Percentiles rank a stretch among this genome's conserved stretches.
Conservation (phyloP, 768 basidiomycete species). For the Hortiboletus campestris region DNA sequence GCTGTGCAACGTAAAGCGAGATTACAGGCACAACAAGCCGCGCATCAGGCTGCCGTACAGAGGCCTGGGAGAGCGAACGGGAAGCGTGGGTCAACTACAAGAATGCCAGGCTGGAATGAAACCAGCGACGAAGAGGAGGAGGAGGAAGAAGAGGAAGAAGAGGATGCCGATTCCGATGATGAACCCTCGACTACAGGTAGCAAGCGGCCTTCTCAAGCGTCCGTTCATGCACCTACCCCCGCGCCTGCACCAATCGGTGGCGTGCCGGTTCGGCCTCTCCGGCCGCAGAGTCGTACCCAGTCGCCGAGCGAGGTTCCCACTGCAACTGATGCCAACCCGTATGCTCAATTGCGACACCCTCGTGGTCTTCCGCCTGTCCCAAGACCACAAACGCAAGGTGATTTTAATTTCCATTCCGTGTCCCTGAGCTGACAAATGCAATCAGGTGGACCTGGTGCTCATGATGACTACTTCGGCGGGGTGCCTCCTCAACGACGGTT, state of each 20-base stretch:
- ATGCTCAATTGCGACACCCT: constrained; percentile 53
- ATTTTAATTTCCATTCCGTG: constrained; percentile 21
- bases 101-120: constrained; percentile 51
- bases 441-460: constrained; percentile 34
- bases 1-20: constrained; percentile 85
- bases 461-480: constrained; percentile 42
- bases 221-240: constrained; percentile 17
- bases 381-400: constrained; percentile 43
- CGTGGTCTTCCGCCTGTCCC: constrained; percentile 69
- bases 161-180: constrained; percentile 64
- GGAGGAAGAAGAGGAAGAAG: constrained; percentile 78
- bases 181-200: constrained; percentile 35
- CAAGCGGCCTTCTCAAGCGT: constrained; percentile 33
- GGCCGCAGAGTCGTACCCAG: constrained; percentile 30
- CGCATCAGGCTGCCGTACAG: constrained; percentile 72
- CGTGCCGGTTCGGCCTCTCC: constrained; percentile 27
- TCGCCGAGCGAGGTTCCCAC: constrained; percentile 30
- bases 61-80: constrained; percentile 64
- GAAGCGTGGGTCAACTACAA: constrained; percentile 41
- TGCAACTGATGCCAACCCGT: constrained; percentile 35
- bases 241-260: constrained; percentile 17
- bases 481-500: constrained; percentile 45
- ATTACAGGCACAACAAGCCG: constrained; percentile 79
- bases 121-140: constrained; percentile 80
- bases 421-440: constrained; percentile 3